Evolutionary conservation across 768 basidiomycete species (phyloP).

Genomic region (Ramaria rubella): DNA sequence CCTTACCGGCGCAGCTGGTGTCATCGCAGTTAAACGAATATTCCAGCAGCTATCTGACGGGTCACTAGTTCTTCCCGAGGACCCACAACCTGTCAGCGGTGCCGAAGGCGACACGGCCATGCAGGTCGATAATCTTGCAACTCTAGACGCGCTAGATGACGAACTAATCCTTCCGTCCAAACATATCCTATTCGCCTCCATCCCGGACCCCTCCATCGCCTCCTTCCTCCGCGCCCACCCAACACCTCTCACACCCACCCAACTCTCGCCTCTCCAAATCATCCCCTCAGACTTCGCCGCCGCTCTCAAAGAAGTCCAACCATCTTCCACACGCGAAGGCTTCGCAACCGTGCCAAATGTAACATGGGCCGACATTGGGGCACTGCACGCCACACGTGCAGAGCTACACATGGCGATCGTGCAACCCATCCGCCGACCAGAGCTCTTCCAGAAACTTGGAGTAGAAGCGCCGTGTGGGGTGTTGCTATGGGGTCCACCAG

Average conservation of each 20-base stretch:
- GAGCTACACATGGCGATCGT: constrained; percentile 98
- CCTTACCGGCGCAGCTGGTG: constrained; percentile 87
- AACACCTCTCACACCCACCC: constrained; percentile 62
- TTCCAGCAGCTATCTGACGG: constrained; percentile 72
- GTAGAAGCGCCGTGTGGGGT: constrained; percentile 92
- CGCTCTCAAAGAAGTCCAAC: constrained; percentile 87
- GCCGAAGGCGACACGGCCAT: constrained; percentile 35
- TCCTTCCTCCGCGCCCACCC: constrained; percentile 88
- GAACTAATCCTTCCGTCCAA: constrained; percentile 15
- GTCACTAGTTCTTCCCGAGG: constrained; percentile 48
- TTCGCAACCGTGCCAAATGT: constrained; percentile 97
- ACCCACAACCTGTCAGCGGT: constrained; percentile 20
- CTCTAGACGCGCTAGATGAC: constrained; percentile 26
- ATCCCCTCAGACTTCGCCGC: constrained; percentile 70
- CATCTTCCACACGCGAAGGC: constrained; percentile 94
- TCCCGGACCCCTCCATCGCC: constrained; percentile 64
- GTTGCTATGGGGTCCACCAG: constrained; percentile 97
- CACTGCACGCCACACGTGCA: constrained; percentile 76
- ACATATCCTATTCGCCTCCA: constrained; percentile 29
- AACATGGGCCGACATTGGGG: constrained; percentile 92
- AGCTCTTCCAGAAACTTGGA: constrained; percentile 82
- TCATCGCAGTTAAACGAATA: constrained; percentile 94
- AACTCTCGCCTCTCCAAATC: constrained; percentile 78
- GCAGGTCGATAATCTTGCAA: constrained; percentile 37
- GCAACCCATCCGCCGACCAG: constrained; percentile 85